Conservation (phyloP, 768 basidiomycete species). For the Hemileccinum impolitum region DNA sequence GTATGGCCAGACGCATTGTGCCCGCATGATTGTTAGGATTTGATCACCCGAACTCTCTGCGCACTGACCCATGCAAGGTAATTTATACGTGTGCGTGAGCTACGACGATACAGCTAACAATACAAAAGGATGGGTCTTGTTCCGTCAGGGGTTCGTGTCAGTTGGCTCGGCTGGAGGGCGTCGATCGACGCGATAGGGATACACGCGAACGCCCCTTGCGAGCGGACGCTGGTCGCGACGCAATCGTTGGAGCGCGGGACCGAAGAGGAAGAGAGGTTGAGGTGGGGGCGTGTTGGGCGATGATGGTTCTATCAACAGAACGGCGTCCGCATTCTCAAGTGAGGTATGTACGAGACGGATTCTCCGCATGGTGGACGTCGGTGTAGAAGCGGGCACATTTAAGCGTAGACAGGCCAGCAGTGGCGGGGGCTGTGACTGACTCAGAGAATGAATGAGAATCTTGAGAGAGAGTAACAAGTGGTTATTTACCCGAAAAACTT, state of each 20-base stretch:
- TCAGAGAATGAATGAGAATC: no score
- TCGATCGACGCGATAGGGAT: constrained; percentile 48
- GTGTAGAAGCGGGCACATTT: no score
- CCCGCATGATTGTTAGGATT: no score
- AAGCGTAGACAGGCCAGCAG: no score
- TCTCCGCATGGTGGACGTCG: no score
- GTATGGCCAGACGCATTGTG: no score
- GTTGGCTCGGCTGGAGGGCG: constrained; percentile 1
- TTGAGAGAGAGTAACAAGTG: neutral
- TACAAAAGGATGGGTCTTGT: constrained; percentile 10
- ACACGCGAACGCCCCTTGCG: constrained; percentile 46
- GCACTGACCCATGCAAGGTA: no score
- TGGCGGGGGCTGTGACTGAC: no score
- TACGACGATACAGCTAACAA: constrained; percentile 15
- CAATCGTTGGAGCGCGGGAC: constrained; percentile 44
- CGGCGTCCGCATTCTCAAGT: constrained; percentile 43
- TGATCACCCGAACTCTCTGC: no score
- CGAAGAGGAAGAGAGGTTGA: constrained; percentile 46
- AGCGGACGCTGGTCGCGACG: constrained; percentile 42
- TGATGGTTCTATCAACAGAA: constrained; percentile 41
- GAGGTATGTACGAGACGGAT: no score
- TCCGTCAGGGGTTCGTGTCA: neutral
- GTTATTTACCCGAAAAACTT: constrained; percentile 14
- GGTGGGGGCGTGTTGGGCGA: constrained; percentile 15
- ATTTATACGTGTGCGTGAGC: neutral